Conservation (phyloP, 129 eudicot genomes). For the Solidago caesia region DNA sequence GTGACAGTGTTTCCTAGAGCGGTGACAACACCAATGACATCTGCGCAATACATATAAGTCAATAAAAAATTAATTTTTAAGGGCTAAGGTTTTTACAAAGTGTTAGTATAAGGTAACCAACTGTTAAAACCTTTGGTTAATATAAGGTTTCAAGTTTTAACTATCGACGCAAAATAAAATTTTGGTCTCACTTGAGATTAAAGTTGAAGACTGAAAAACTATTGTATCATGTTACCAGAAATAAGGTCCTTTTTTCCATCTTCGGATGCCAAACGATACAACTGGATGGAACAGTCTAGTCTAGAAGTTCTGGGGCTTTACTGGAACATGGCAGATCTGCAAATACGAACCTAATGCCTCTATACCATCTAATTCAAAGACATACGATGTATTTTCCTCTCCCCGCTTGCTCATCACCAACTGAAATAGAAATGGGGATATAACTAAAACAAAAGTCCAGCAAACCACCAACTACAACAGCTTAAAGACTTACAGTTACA, state of each 20-base stretch:
- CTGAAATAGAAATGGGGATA: conserved; percentile 40
- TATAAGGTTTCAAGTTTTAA: no score
- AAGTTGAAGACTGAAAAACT: background rate
- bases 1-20: no score
- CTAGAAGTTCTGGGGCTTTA: conserved; percentile 59
- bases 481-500: background rate
- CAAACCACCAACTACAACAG: conserved; percentile 20
- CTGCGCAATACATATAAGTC: no score
- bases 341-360: conserved; percentile 82
- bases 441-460: background rate
- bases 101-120: no score
- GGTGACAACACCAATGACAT: no score
- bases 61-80: no score
- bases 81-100: no score
- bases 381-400: conserved; percentile 38
- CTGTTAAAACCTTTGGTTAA: no score
- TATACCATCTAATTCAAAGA: conserved; percentile 75
- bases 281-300: conserved; percentile 80
- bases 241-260: conserved; percentile 71
- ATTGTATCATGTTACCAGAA: conserved; percentile 55
- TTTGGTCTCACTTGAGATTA: background rate
- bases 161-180: background rate
- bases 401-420: conserved; percentile 63
- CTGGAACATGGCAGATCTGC: conserved; percentile 51
- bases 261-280: conserved; percentile 72